These are phyloP conservation scores for Alnus glutinosa DNA, from an alignment of 306 rosid genomes.

Conservation along the genomic window DNA sequence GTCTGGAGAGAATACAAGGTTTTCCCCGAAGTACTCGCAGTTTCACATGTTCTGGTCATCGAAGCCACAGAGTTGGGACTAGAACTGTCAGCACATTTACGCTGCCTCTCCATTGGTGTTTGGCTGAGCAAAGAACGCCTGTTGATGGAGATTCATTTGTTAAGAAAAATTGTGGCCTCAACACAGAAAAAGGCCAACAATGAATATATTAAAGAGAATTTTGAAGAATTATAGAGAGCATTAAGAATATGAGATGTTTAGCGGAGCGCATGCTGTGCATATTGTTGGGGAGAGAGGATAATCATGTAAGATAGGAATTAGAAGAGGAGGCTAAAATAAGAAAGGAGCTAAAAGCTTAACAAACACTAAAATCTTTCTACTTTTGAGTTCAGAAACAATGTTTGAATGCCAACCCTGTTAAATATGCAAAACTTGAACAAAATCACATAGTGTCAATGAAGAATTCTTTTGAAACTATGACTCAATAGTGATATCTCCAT, in stretches of 20 bases:
- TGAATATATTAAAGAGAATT: not conserved
- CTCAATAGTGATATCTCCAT: not conserved
- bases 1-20: conserved; percentile 35
- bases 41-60: conserved; percentile 40
- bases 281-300: not conserved
- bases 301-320: not conserved
- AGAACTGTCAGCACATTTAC: conserved; percentile 29
- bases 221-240: not conserved
- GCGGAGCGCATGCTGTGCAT: not conserved
- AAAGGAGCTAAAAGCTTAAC: not conserved
- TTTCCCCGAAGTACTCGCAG: conserved; percentile 45
- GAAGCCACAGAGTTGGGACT: conserved; percentile 48
- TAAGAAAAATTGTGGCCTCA: not conserved
- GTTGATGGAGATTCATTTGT: conserved; percentile 24
- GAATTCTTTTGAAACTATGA: not conserved
- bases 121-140: conserved; percentile 97
- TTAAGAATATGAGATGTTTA: not conserved
- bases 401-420: not conserved
- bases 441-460: not conserved
- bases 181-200: not conserved
- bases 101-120: conserved; percentile 53
- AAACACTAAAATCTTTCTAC: no score
- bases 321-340: not conserved
- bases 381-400: not conserved
- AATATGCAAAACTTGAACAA: not conserved